A percentile compares a stretch with the other conserved stretches of the same genome.
These are phyloP conservation scores for Coffea eugenioides DNA, from an alignment of 257 asterid species.

Conservation along the genomic window DNA sequence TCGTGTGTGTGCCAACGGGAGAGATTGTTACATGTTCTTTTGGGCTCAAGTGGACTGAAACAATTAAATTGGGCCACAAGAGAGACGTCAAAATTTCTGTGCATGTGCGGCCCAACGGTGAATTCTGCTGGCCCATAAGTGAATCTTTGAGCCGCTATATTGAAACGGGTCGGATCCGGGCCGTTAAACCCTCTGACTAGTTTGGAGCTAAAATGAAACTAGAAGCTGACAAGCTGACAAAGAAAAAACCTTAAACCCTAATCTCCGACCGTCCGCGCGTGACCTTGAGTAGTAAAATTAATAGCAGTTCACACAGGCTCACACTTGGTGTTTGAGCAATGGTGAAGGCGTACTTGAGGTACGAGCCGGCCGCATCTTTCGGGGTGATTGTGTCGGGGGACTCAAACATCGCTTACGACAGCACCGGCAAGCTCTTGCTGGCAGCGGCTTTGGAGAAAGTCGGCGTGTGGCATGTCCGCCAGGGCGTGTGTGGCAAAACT, in stretches of 20 bases:
- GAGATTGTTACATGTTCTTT: no score
- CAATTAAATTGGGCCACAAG: no score
- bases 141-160: no score
- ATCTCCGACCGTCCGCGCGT: neutral
- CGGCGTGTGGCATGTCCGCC: constrained; percentile 85
- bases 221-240: neutral
- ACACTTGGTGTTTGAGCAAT: constrained; percentile 22
- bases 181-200: neutral
- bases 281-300: no score
- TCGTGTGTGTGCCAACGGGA: no score
- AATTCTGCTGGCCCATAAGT: no score
- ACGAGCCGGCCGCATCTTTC: constrained; percentile 64
- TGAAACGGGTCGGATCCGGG: neutral
- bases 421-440: constrained; percentile 77
- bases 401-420: constrained; percentile 68
- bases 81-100: no score
- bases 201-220: no score
- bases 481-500: constrained; percentile 63
- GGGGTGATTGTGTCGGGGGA: constrained; percentile 86
- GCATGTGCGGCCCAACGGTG: no score
- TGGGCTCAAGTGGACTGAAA: no score
- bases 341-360: constrained; percentile 92
- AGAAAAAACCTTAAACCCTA: constrained; percentile 26
- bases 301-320: neutral
- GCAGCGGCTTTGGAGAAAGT: constrained; percentile 85